phyloP scores from a whole-genome alignment of 208 protist genomes.

The Jaenimonas drosophilae region DNA sequence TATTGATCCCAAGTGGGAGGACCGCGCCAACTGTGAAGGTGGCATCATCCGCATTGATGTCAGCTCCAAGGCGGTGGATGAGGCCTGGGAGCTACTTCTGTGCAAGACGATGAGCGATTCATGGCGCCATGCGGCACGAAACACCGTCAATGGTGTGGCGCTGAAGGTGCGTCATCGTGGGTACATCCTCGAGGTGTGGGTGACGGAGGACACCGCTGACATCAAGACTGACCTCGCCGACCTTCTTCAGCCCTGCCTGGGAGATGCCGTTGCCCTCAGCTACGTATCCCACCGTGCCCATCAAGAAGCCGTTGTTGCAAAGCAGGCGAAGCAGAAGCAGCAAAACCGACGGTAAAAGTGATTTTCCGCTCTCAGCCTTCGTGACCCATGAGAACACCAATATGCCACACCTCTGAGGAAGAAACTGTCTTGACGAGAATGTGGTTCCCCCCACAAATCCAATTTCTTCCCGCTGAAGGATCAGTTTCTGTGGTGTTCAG shows the following conservation, averaged over 20 bases:
- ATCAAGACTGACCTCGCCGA: slow-evolving; percentile 56
- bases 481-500: too few relatives aligned
- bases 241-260: slow-evolving; percentile 44
- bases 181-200: slow-evolving; percentile 78
- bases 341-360: slow-evolving; percentile 23
- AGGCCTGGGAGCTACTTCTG: slow-evolving; percentile 75
- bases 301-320: slow-evolving; percentile 23
- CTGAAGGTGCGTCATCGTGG: slow-evolving; percentile 66
- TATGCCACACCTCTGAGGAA: too few relatives aligned
- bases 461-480: too few relatives aligned
- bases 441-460: too few relatives aligned
- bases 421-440: too few relatives aligned
- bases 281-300: slow-evolving; percentile 50
- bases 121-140: slow-evolving; percentile 54
- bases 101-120: slow-evolving; percentile 75
- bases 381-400: too few relatives aligned
- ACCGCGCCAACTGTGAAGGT: slow-evolving; percentile 80
- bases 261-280: slow-evolving; percentile 26
- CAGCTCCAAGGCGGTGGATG: slow-evolving; percentile 27
- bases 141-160: slow-evolving; percentile 70
- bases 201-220: slow-evolving; percentile 47
- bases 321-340: slow-evolving; percentile 27
- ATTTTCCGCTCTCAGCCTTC: background rate
- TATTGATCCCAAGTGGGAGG: slow-evolving; percentile 95
- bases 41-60: slow-evolving; percentile 71